These are phyloP conservation scores for Candida cerambycidarum DNA, from an alignment of 805 yeast species.

Conservation along the genomic window DNA sequence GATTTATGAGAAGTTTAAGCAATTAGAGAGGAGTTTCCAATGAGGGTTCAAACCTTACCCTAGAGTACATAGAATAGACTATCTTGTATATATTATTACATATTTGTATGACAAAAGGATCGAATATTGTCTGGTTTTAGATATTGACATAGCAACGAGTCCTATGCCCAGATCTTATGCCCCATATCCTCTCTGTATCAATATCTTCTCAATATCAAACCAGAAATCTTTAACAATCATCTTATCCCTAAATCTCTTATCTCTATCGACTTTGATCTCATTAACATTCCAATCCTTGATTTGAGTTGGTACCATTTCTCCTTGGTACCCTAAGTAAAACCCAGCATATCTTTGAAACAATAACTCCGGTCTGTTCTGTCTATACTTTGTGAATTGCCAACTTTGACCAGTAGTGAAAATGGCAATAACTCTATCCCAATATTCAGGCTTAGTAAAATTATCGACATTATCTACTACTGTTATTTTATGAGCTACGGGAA, in stretches of 20 bases:
- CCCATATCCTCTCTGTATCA: constrained; percentile 64
- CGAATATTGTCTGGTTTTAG: too few species aligned
- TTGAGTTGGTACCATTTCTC: constrained; percentile 75
- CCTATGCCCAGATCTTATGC: constrained; percentile 9
- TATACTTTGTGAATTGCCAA: constrained; percentile 93
- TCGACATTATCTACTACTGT: constrained; percentile 88
- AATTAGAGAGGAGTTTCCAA: constrained; percentile 54
- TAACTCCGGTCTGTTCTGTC: constrained; percentile 74
- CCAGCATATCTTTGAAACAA: constrained; percentile 86
- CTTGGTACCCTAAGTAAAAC: constrained; percentile 70
- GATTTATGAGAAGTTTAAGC: constrained; percentile 51
- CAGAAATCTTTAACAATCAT: constrained; percentile 85
- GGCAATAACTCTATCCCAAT: constrained; percentile 97
- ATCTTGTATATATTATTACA: constrained; percentile 8
- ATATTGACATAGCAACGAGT: too few species aligned
- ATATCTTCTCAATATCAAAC: constrained; percentile 75
- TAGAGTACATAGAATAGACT: background rate
- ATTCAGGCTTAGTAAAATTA: constrained; percentile 81
- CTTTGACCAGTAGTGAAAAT: constrained; percentile 95
- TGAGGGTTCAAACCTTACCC: too few species aligned
- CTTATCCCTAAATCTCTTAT: constrained; percentile 81
- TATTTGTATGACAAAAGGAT: too few species aligned
- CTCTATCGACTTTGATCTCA: constrained; percentile 73
- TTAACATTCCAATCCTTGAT: constrained; percentile 89
- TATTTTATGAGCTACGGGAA: constrained; percentile 56